Evolutionary conservation across 768 basidiomycete genomes (phyloP), one percentile per base, ranked within the genome.

Genomic region (Leccinum longicurvipes): DNA sequence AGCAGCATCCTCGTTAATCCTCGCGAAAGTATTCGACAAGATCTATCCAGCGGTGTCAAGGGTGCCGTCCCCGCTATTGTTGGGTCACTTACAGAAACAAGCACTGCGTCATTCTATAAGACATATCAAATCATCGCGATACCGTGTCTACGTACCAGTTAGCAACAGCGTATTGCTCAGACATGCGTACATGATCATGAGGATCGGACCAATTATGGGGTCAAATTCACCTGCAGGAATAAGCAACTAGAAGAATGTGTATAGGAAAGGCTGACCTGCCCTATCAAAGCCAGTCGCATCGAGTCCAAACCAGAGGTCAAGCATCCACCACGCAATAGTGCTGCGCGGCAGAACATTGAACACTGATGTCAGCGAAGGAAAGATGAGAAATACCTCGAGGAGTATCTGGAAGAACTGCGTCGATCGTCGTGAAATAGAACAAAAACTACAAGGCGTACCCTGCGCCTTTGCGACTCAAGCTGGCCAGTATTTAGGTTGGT

Each of bases 221-320:
- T 96, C 92, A 63, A 97, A 96, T 44, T 82, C 74, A 39, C 79
- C 87, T 86, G 62, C n/a, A 10, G 54, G 21, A 49, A 47, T 61
- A 50, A 64, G 19, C 6, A 23, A 21, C 23, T 25, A 51, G 50
- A 53, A 29, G 21, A 29, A 44, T 27, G 29, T 19, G 51, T 9
- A 14, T 21, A 23, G 5, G 24, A 50, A 56, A 32, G 42, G 81
- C 89, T 65, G 56, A 92, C 93, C 80, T 23, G 94, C 83, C 65
- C 77, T 78, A 60, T 91, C 83, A 64, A 98, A 97, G 4, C 95
- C 95, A 47, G 79, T 84, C 0, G 93, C 92, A 71, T 98, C 96
- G 6, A 98, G 79, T n/a, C 96, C 96, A 65, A 98, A 98, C 82
- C 84, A 92, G 10, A 94, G 71, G 66, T 95, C 91, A 23, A 95